Conservation (phyloP, 305 asterid genomes). For the Plantago rigida region DNA sequence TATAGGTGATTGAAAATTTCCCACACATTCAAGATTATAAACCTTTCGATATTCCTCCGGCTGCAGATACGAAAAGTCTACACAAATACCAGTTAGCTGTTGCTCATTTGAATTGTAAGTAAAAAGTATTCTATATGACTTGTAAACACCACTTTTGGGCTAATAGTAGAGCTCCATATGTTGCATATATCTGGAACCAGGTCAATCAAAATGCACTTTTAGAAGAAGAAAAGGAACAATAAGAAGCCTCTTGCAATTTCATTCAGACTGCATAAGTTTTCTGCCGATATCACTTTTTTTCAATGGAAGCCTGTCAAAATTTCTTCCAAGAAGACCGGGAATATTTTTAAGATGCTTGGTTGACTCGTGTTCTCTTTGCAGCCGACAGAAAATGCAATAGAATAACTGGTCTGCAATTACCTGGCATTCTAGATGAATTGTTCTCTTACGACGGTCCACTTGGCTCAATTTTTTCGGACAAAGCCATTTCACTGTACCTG, state of each 20-base stretch:
- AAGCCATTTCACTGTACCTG: constrained; percentile 55
- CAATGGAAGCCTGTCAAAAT: no score
- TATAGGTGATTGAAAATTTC: constrained; percentile 62
- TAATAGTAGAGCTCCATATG: constrained; percentile 1
- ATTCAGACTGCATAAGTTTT: constrained; percentile 3
- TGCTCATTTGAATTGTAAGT: constrained; percentile 63
- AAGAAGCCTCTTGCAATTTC: constrained; percentile 1
- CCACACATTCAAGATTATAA: constrained; percentile 64
- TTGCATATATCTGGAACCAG: constrained; percentile 15
- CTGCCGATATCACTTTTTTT: background rate
- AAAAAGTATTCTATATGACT: background rate
- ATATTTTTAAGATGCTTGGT: constrained; percentile 16
- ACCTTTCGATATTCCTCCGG: constrained; percentile 50
- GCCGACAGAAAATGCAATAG: constrained; percentile 53
- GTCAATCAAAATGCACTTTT: constrained; percentile 7
- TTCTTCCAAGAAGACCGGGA: no score
- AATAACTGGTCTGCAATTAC: constrained; percentile 80
- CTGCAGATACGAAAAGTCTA: constrained; percentile 39
- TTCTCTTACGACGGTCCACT: constrained; percentile 76
- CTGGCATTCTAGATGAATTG: constrained; percentile 83
- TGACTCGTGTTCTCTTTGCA: constrained; percentile 28
- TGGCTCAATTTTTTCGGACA: constrained; percentile 55
- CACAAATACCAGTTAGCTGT: constrained; percentile 72
- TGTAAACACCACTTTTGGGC: background rate
- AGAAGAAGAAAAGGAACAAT: background rate